phyloP scores from a whole-genome alignment of 805 yeast genomes.

The Cephaloascus albidus region DNA sequence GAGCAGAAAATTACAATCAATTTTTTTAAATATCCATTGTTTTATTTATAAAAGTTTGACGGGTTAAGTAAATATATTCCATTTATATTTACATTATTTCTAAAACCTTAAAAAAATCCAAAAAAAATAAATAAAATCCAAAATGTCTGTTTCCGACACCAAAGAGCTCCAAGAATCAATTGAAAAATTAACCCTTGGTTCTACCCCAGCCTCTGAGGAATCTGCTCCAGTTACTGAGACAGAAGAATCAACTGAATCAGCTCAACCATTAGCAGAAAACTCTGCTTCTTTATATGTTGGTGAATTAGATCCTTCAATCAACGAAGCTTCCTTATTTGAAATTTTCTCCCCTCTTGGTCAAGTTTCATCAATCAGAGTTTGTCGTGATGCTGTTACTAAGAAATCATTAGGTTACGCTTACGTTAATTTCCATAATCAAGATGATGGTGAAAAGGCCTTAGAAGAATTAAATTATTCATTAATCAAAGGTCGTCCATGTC shows the following conservation, averaged over 20 bases:
- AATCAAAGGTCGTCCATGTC: conserved; percentile 93
- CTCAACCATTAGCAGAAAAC: conserved; percentile 39
- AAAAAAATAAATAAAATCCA: conserved; percentile 8
- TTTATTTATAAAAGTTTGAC: neutral
- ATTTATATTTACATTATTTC: neutral
- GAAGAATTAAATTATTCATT: conserved; percentile 91
- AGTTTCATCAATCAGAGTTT: conserved; percentile 94
- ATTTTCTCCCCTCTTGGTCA: conserved; percentile 91
- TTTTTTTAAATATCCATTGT: neutral
- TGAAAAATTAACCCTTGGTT: conserved; percentile 36
- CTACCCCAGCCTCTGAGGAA: conserved; percentile 10
- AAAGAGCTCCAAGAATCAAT: conserved; percentile 36
- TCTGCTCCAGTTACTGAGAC: conserved; percentile 17
- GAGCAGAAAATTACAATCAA: too few relatives aligned
- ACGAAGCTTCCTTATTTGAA: conserved; percentile 92
- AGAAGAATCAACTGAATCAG: conserved; percentile 19
- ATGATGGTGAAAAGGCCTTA: conserved; percentile 89
- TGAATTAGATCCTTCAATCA: conserved; percentile 86
- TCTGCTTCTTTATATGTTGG: conserved; percentile 94
- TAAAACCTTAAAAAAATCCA: conserved; percentile 4
- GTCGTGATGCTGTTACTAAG: conserved; percentile 97
- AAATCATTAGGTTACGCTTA: conserved; percentile 97
- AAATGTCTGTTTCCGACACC: conserved; percentile 27
- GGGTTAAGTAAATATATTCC: neutral
- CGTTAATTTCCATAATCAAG: conserved; percentile 85